Base-by-base conservation (phyloP, 2,329 filamentous ascomycete genomes). In the Tolypocladium capitatum region DNA sequence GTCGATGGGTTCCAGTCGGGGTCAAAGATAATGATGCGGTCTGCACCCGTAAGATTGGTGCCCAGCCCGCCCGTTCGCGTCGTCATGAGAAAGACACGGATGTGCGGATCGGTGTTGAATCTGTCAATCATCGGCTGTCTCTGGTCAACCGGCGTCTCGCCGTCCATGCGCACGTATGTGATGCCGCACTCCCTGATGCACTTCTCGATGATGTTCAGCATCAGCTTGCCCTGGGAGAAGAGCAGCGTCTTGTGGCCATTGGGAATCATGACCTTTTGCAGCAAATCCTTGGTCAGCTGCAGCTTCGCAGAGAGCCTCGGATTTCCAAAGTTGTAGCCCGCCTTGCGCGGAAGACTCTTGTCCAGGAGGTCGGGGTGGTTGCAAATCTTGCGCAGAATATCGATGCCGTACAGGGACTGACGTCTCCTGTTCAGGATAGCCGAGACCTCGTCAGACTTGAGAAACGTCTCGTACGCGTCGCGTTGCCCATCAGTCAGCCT, bases 1-100 rank as follows among this genome's bases (percentile, higher is more conserved):
- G 91, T 97, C 0, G 91, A 96, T 2, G 91, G 92, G 58, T 97
- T 97, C 92, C 92, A 98, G 62, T 98, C 92, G 0, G 92, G 94
- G 59, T 98, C 94, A 60, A 92, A 98, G 47, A 98, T 97, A 60
- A 98, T 95, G 53, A 98, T 91, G 32, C 92, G 81, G 61, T 95
- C 87, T 5, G 92, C 92, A 8, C 92, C 92, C 0, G 92, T 98
- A 21, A 98, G 71, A 55, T 98, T 98, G 43, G 95, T 84, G 6
- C 92, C 92, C 14, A 98, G 71, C 0, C 92, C 92, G 42, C 92
- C 92, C 18, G 96, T 94, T 61, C 94, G 94, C 1, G 94, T 98
- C 0, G 92, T 97, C 47, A 98, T 75, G 2, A 98, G 72, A 59
- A 98, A 98, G 1, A 98, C 80, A 57, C 96, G 81, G 6, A 96